A percentile compares a stretch with the other conserved stretches of the same genome.
Conservation (phyloP, 495 filamentous ascomycete species). For the Polyplosphaeria fusca region DNA sequence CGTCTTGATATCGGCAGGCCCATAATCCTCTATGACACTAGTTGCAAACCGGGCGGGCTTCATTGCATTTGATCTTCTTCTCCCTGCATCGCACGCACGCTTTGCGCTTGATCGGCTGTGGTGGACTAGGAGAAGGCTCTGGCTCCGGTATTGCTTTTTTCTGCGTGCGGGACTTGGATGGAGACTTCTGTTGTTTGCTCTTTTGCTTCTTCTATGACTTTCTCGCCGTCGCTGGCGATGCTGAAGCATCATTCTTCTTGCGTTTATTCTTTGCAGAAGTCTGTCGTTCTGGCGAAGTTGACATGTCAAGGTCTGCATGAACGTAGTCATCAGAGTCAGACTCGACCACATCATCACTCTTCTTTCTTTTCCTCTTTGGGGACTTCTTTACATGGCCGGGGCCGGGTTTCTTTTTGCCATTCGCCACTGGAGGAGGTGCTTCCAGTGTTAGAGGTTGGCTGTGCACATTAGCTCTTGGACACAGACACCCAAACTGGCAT, state of each 20-base stretch:
- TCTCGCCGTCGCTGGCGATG: not conserved
- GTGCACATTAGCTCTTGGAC: no score
- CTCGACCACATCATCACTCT: slow-evolving; percentile 1
- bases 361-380: slow-evolving; percentile 1
- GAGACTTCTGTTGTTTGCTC: slow-evolving; percentile 4
- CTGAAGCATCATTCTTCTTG: not conserved
- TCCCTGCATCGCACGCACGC: slow-evolving; percentile 17
- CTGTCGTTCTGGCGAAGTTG: slow-evolving; percentile 4
- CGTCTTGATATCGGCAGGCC: slow-evolving; percentile 9
- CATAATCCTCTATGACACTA: slow-evolving; percentile 10
- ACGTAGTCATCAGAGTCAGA: not conserved
- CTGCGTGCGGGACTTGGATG: not conserved
- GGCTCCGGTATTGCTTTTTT: not conserved
- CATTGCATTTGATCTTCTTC: slow-evolving; percentile 26
- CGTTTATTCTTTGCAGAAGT: not conserved
- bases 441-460: no score
- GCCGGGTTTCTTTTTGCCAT: no score
- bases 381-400: not conserved
- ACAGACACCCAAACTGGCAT: no score
- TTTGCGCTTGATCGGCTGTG: slow-evolving; percentile 3
- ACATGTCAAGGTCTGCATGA: slow-evolving; percentile 13
- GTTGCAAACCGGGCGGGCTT: slow-evolving; percentile 15
- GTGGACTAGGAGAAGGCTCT: not conserved
- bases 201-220: slow-evolving; percentile 12
- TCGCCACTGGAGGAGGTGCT: no score